Evolutionary conservation across 768 basidiomycete genomes (phyloP), one percentile per base, ranked within the genome.

Genomic region (Boletus rex-veris): DNA sequence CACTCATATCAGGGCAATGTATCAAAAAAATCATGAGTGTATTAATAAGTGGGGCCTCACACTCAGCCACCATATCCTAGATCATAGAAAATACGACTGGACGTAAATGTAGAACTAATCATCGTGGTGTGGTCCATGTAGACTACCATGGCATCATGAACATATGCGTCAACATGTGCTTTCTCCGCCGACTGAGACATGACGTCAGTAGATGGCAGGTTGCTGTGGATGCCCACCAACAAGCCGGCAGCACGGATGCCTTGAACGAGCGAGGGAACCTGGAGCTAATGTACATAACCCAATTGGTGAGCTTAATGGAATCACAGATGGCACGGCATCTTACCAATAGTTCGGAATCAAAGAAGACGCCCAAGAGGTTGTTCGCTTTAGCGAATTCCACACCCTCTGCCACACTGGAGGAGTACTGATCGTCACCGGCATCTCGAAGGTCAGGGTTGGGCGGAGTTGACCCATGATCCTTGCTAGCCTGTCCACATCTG

Each of bases 381-480:
- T 98, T 98, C 43, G 79, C 77, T 63, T 88, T 90, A 19, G 94
- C 90, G 64, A 98, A 97, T 62, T 95, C 92, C 52, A 98, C 92
- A 15, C 93, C 94, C 53, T 91, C 85, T 54, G 88, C 83, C 37
- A 98, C 84, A 64, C 92, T 94, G 45, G 81, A 75, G 42, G 81
- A 65, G 53, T 84, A 75, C 59, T 67, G 67, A 55, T 76, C 75
- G 45, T 77, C 75, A 50, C 81, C 80, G 58, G 75, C 73, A 58
- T 74, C 64, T 40, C 63, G 54, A 56, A 58, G 70, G 46, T 73
- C 74, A 61, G 70, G 64, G 62, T 64, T 70, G 50, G 70, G 61
- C 48, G 72, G 70, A 44, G 75, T 75, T 30, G 74, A 71, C 50
- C 74, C 74, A 28, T 73, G 60, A 53, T 67, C 70, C 45, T 59